Base-by-base conservation (phyloP, 192 early-diverging fungal species). In the Podila verticillata region DNA sequence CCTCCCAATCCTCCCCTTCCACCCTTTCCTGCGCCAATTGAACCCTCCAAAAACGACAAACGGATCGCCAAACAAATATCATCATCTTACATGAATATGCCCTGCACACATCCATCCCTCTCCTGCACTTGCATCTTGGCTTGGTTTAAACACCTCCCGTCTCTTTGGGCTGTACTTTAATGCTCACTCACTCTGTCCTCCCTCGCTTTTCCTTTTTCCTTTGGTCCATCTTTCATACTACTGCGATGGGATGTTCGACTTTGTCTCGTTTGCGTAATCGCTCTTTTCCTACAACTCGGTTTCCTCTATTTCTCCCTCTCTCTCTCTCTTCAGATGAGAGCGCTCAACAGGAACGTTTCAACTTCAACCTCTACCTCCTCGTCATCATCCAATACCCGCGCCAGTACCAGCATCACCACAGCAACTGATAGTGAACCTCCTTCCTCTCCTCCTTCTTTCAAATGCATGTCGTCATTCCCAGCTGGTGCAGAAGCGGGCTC, bases 301-400 rank as follows among this genome's bases (percentile, higher is more conserved):
- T 39, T 7, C n/a, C n/a, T n/a, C n/a, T n/a, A n/a, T n/a, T n/a
- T n/a, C n/a, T n/a, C n/a, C n/a, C n/a, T n/a, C 12, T 61, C 10
- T 49, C 57, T 28, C 35, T 9, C 19, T 48, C 2, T n/a, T 51
- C 29, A 79, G 75, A 24, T 79, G 75, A 79, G 69, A 71, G 75
- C 69, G 28, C 69, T 79, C 28, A 72, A 63, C 34, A 60, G 75
- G 51, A 65, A 79, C 51, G 65, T 56, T 34, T 72, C 69, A 35
- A 78, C 75, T 7, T 61, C 62, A 12, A 48, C 63, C 13, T 65
- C 63, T 17, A 56, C 75, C 10, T 56, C 75, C 3, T 70, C 74
- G 3, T 61, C 67, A 0, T 48, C 57, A 22, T 32, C 68, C 20
- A 19, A 28, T 2, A 54, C 63, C 4, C 60, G 64, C 2, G 19